Conservation (phyloP, 1,139 yeast species). For the Geotrichum bryndzae region DNA sequence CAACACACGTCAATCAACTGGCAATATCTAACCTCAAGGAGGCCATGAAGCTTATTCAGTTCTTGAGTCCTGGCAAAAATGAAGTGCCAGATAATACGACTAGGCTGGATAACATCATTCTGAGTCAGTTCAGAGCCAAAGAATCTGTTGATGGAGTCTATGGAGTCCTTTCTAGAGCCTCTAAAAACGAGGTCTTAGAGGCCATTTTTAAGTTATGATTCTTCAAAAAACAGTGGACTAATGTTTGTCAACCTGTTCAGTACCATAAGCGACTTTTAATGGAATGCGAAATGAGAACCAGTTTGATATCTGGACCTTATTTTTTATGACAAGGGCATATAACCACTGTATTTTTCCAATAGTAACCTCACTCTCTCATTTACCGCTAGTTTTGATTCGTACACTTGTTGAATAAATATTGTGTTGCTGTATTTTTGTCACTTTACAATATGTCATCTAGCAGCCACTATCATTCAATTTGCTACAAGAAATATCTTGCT, state of each 20-base stretch:
- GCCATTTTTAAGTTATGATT: not conserved
- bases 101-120: conserved; percentile 2
- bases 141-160: conserved; percentile 4
- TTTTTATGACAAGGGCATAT: too few relatives aligned
- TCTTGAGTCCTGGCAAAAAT: conserved; percentile 6
- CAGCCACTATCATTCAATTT: too few relatives aligned
- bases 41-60: not conserved
- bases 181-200: conserved; percentile 3
- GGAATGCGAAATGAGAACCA: not conserved
- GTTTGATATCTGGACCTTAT: too few relatives aligned
- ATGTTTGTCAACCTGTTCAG: not conserved
- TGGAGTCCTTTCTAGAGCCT: not conserved
- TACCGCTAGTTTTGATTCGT: too few relatives aligned
- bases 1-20: not conserved
- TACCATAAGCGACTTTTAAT: too few relatives aligned
- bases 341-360: too few relatives aligned
- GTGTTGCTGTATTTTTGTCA: too few relatives aligned
- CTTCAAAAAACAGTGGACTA: conserved; percentile 5
- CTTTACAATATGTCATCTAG: too few relatives aligned
- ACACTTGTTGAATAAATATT: too few relatives aligned
- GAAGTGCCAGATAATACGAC: conserved; percentile 6
- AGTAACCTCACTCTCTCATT: too few relatives aligned
- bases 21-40: not conserved
- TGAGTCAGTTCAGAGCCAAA: not conserved
- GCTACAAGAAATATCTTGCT: too few relatives aligned